Base-by-base conservation (phyloP, 2,329 filamentous ascomycete species). In the Penicillium sp. region DNA sequence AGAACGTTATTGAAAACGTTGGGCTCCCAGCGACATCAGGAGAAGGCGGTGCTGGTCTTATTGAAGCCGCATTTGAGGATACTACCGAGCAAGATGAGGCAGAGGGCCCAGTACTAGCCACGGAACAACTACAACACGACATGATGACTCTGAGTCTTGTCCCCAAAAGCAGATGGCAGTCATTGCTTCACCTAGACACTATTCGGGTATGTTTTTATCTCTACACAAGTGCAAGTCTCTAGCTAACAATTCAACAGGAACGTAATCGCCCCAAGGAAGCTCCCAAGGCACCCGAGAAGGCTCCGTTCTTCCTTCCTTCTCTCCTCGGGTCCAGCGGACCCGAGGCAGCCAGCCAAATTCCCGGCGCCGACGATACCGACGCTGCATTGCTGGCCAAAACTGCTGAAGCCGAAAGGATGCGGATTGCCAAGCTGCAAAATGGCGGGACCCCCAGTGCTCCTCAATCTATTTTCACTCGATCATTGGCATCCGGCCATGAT, bases 231-330 rank as follows among this genome's bases (percentile, higher is more conserved):
- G 19, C 25, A 16, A 19, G 16, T 33, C 3, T 28, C 26, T 55
- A 40, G 44, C 51, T 67, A 59, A 63, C 61, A 43, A 45, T 53
- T 50, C 50, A 22, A 38, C 75, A 92, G 76, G 85, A 91, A 74
- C 89, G 94, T 58, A 99, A 99, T 76, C 96, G 94, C 74, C 94
- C 95, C 0, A 92, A 86, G 62, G 91, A 97, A 73, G 85, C 92
- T 0, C 92, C 92, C 16, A 97, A 97, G 76, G 84, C 86, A 7
- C 94, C 94, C 0, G 90, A 97, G 71, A 96, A 95, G 69, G 93
- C 93, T 0, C 95, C 94, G 0, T 97, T 97, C 80, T 97, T 97
- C 80, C 80, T 97, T 4, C 90, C 91, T 17, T 67, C 71, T 30
- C 54, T 69, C 25, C 55, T 70, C 47, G 61, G 67, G 19, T 62